Percentiles rank a stretch among this genome's conserved stretches.
Evolutionary conservation across 2,329 filamentous ascomycete species (phyloP).

Genomic region (Colletotrichum sp.): DNA sequence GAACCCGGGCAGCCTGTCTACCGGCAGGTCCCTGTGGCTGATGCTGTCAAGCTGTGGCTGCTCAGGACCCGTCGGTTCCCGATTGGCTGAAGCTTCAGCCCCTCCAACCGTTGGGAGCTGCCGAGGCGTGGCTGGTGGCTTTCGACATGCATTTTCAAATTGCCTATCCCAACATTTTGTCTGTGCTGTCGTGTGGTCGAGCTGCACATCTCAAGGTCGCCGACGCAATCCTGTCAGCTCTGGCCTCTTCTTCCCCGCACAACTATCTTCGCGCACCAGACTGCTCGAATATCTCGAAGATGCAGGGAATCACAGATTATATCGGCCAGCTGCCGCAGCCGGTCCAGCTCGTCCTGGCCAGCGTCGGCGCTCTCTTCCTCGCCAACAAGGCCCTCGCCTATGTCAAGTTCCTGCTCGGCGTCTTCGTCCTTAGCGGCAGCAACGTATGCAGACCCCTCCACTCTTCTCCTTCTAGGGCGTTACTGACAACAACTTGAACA

Average conservation of each 20-base stretch:
- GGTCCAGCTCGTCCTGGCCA: slow-evolving; percentile 52
- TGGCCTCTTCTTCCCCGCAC: background rate
- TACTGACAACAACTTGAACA: slow-evolving; percentile 39
- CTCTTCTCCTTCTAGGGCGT: background rate
- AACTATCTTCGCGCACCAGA: background rate
- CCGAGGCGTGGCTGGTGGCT: slow-evolving; percentile 10
- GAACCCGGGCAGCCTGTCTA: background rate
- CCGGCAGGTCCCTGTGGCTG: background rate
- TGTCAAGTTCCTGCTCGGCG: slow-evolving; percentile 65
- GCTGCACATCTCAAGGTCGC: background rate
- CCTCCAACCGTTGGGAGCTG: background rate
- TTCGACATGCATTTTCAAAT: slow-evolving; percentile 1
- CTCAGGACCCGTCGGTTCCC: accelerated
- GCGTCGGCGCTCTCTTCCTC: slow-evolving; percentile 64
- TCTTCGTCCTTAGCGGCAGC: slow-evolving; percentile 70
- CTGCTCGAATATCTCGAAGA: background rate
- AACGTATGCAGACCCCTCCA: slow-evolving; percentile 50
- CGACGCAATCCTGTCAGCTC: background rate
- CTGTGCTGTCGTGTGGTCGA: background rate
- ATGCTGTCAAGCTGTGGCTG: background rate
- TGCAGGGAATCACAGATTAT: slow-evolving; percentile 29
- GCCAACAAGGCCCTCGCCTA: slow-evolving; percentile 62
- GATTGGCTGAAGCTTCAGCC: background rate
- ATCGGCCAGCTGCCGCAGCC: slow-evolving; percentile 47
- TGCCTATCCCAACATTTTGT: slow-evolving; percentile 19